These are phyloP conservation scores for Fusarium fujikuroi DNA, from an alignment of 2,329 filamentous ascomycete genomes.

Conservation along the genomic window DNA sequence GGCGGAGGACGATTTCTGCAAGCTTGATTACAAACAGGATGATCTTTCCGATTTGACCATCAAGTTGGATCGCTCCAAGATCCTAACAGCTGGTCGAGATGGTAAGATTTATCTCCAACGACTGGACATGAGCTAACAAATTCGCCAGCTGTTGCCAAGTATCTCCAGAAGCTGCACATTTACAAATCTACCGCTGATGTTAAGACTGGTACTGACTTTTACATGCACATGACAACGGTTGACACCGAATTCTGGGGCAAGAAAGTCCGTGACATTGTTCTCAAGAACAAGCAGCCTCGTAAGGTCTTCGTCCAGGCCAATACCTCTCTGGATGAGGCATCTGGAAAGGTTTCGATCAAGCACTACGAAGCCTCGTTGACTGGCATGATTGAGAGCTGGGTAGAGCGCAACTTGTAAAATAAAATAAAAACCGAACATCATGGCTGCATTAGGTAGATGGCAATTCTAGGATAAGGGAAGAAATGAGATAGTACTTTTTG, in stretches of 20 bases:
- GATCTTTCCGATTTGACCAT: constrained; percentile 86
- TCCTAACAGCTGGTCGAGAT: constrained; percentile 81
- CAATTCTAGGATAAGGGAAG: constrained; percentile 34
- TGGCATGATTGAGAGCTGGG: constrained; percentile 87
- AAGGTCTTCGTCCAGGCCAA: constrained; percentile 97
- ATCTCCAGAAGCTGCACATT: constrained; percentile 90
- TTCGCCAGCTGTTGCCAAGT: constrained; percentile 76
- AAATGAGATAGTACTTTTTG: constrained; percentile 2
- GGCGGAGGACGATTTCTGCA: constrained; percentile 88
- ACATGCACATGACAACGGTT: constrained; percentile 84
- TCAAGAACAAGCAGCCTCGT: constrained; percentile 81
- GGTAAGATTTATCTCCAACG: constrained; percentile 50
- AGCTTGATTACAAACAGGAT: constrained; percentile 77
- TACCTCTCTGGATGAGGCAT: constrained; percentile 75
- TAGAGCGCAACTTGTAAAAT: constrained; percentile 65
- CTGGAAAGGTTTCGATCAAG: constrained; percentile 78
- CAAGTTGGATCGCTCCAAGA: constrained; percentile 85
- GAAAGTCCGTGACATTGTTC: constrained; percentile 79
- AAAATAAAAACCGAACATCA: constrained; percentile 2
- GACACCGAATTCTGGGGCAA: constrained; percentile 84
- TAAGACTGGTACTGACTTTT: constrained; percentile 79
- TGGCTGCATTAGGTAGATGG: neutral
- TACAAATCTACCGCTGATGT: constrained; percentile 93
- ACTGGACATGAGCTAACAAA: constrained; percentile 37
- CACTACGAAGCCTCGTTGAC: constrained; percentile 86